Evolutionary conservation across 2,329 filamentous ascomycete species (phyloP).

Genomic region (Alternaria arborescens): DNA sequence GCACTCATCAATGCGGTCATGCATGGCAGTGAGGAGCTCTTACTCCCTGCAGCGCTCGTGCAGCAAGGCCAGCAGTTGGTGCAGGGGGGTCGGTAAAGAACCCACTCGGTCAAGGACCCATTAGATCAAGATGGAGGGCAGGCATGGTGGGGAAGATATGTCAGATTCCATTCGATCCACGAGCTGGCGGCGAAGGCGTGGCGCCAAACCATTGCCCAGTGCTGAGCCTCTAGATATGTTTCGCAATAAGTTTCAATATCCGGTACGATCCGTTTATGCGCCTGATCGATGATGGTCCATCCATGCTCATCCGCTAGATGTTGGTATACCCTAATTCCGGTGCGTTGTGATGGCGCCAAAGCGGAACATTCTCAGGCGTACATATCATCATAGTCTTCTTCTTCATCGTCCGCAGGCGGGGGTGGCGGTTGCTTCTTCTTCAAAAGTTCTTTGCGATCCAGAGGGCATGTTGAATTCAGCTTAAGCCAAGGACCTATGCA

Average conservation of each 20-base stretch:
- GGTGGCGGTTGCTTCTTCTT: conserved; percentile 58
- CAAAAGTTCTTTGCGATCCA: conserved; percentile 67
- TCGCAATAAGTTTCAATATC: not conserved
- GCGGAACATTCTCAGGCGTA: conserved; percentile 49
- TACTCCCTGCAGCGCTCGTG: conserved; percentile 16
- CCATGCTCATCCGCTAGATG: conserved; percentile 3
- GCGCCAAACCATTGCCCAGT: conserved; percentile 4
- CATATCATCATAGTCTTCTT: conserved; percentile 62
- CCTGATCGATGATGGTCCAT: not conserved
- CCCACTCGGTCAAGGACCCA: not conserved
- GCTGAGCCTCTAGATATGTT: not conserved
- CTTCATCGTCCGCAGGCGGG: conserved; percentile 60
- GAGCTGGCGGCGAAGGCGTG: conserved; percentile 1
- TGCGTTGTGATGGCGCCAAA: conserved; percentile 9
- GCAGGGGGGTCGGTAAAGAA: not conserved
- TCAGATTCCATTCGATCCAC: conserved; percentile 4
- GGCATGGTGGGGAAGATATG: not conserved
- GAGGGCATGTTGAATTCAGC: conserved; percentile 69
- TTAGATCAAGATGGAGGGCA: not conserved
- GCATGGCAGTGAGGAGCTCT: conserved; percentile 21
- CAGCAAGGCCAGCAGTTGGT: conserved; percentile 16
- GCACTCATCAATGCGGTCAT: conserved; percentile 22
- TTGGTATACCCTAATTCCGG: conserved; percentile 15
- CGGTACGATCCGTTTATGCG: not conserved
- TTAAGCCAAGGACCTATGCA: conserved; percentile 72